These are phyloP conservation scores for Teratosphaeria epicoccoides DNA, from an alignment of 2,329 filamentous ascomycete species.

Conservation along the genomic window DNA sequence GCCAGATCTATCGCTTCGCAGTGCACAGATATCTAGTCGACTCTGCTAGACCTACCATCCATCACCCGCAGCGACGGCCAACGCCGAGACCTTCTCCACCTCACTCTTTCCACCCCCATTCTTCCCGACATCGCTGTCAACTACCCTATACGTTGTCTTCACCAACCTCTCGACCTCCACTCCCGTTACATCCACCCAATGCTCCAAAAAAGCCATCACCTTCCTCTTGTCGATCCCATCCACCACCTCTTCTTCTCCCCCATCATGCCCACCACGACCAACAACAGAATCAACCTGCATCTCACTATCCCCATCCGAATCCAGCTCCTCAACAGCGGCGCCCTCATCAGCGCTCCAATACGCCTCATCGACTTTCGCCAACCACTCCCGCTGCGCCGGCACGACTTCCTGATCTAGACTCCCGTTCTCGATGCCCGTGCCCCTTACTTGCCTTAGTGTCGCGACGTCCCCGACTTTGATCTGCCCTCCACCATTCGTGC, in stretches of 20 bases:
- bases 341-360: constrained; percentile 24
- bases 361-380: constrained; percentile 57
- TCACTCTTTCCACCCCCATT: constrained; percentile 50
- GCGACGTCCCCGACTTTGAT: constrained; percentile 76
- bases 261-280: constrained; percentile 3
- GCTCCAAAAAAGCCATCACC: constrained; percentile 57
- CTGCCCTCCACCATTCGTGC: constrained; percentile 94
- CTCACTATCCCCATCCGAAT: constrained; percentile 7
- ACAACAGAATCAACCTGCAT: constrained; percentile 2
- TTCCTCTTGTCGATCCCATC: constrained; percentile 51
- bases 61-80: constrained; percentile 83
- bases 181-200: constrained; percentile 66
- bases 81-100: constrained; percentile 71
- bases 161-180: constrained; percentile 62
- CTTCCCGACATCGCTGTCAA: constrained; percentile 91
- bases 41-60: constrained; percentile 56
- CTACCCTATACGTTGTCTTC: constrained; percentile 81
- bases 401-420: constrained; percentile 33
- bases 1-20: neutral
- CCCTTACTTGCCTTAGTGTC: constrained; percentile 27
- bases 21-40: neutral
- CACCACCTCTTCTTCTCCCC: constrained; percentile 17
- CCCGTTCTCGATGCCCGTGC: constrained; percentile 25
- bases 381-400: constrained; percentile 77
- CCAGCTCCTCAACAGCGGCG: constrained; percentile 6